Conservation (phyloP, 2,329 filamentous ascomycete species). For the Rachicladosporium sp. region DNA sequence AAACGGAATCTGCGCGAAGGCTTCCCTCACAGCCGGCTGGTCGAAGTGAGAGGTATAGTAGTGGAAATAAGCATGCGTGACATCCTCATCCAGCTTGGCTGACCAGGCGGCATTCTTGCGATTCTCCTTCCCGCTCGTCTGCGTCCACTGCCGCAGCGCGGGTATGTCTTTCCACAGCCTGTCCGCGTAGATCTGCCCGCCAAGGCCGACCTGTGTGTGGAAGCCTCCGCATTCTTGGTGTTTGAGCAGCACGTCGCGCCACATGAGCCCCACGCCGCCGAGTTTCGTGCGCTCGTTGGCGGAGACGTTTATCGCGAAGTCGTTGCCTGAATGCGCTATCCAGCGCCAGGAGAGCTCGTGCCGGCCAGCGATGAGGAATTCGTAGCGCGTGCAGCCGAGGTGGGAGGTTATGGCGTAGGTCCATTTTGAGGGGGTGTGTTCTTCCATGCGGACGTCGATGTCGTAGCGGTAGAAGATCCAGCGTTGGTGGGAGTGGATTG, state of each 20-base stretch:
- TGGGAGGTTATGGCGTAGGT: constrained; percentile 97
- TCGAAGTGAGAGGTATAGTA: constrained; percentile 99
- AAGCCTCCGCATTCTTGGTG: constrained; percentile 94
- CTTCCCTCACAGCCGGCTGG: constrained; percentile 84
- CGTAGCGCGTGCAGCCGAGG: constrained; percentile 92
- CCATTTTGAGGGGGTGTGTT: constrained; percentile 68
- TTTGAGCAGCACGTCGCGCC: constrained; percentile 97
- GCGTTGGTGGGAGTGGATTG: constrained; percentile 78
- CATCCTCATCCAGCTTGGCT: constrained; percentile 87
- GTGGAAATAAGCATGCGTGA: constrained; percentile 93
- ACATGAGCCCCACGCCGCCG: constrained; percentile 89
- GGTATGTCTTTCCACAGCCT: constrained; percentile 93
- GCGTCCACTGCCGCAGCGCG: constrained; percentile 85
- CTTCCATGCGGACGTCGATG: constrained; percentile 78
- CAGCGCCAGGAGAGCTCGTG: constrained; percentile 91
- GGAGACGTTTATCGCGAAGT: constrained; percentile 80
- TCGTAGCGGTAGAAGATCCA: constrained; percentile 97
- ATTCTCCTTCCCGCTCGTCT: constrained; percentile 84
- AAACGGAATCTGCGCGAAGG: constrained; percentile 94
- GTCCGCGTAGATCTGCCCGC: constrained; percentile 92
- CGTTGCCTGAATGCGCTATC: constrained; percentile 89
- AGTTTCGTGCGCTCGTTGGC: constrained; percentile 74
- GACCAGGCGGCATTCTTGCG: constrained; percentile 87
- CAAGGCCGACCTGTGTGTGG: constrained; percentile 82
- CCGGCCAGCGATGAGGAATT: constrained; percentile 86